Conservation (phyloP, 345 rosid genomes). For the Melaleuca alternifolia region DNA sequence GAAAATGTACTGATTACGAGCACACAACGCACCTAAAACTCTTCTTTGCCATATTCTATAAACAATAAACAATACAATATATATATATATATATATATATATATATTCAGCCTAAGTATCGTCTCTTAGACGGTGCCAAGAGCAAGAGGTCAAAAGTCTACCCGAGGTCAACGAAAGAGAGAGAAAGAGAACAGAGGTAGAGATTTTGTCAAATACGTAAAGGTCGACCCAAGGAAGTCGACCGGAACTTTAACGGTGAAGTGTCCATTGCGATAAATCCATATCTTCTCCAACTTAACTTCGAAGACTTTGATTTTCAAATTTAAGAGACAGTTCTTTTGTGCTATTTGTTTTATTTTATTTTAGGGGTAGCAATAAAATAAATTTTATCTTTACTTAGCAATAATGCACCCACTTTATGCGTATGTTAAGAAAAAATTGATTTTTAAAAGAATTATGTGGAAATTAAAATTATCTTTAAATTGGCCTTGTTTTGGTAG, state of each 20-base stretch:
- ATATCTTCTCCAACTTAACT: background rate
- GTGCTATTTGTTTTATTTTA: background rate
- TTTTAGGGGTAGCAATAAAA: background rate
- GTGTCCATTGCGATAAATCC: background rate
- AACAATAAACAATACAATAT: background rate
- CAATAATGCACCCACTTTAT: background rate
- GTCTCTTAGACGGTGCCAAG: background rate
- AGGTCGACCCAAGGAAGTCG: background rate
- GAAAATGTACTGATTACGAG: background rate
- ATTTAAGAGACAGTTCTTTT: background rate
- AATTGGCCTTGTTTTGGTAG: background rate
- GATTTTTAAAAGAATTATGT: background rate
- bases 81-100: too few relatives aligned
- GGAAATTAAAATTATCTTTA: background rate
- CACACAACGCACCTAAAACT: background rate
- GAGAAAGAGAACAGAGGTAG: background rate
- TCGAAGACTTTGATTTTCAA: background rate
- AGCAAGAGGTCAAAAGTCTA: background rate
- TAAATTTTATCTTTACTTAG: background rate
- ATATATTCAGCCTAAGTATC: background rate
- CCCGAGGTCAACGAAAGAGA: background rate
- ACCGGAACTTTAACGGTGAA: background rate
- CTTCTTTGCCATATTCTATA: background rate
- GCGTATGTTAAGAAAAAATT: background rate
- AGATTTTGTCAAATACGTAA: background rate